Evolutionary conservation across 192 early-diverging fungal species (phyloP).

Genomic region (Phlyctochytrium arcticum): DNA sequence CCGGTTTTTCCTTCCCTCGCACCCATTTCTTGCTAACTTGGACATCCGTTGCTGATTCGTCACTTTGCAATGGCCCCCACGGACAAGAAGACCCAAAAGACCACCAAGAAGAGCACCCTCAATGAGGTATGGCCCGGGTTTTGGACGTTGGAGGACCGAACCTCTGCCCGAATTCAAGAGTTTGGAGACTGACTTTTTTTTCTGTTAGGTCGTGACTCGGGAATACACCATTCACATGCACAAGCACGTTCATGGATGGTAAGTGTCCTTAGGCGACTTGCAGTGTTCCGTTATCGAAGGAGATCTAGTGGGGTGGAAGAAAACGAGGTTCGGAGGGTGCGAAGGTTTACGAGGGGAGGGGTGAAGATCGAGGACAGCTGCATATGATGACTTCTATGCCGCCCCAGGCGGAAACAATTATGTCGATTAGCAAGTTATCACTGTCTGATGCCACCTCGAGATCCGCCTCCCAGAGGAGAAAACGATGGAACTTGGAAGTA

Average conservation of each 20-base stretch:
- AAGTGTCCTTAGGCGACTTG: slow-evolving; percentile 10
- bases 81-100: slow-evolving; percentile 29
- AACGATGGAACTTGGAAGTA: too few relatives aligned
- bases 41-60: too few relatives aligned
- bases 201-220: slow-evolving; percentile 79
- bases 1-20: too few relatives aligned
- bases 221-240: slow-evolving; percentile 99
- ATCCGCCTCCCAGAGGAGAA: too few relatives aligned
- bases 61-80: slow-evolving; percentile 20
- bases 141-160: background rate
- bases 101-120: slow-evolving; percentile 43
- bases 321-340: background rate
- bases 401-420: too few relatives aligned
- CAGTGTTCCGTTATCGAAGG: background rate
- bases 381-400: too few relatives aligned
- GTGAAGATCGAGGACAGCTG: background rate
- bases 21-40: too few relatives aligned
- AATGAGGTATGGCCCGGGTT: slow-evolving; percentile 36
- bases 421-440: too few relatives aligned
- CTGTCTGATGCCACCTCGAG: too few relatives aligned
- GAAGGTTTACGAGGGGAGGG: background rate
- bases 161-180: background rate
- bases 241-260: slow-evolving; percentile 83
- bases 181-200: slow-evolving; percentile 3
- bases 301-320: background rate